These are phyloP conservation scores for Flaveria linearis DNA, from an alignment of 129 eudicot genomes.

Conservation along the genomic window DNA sequence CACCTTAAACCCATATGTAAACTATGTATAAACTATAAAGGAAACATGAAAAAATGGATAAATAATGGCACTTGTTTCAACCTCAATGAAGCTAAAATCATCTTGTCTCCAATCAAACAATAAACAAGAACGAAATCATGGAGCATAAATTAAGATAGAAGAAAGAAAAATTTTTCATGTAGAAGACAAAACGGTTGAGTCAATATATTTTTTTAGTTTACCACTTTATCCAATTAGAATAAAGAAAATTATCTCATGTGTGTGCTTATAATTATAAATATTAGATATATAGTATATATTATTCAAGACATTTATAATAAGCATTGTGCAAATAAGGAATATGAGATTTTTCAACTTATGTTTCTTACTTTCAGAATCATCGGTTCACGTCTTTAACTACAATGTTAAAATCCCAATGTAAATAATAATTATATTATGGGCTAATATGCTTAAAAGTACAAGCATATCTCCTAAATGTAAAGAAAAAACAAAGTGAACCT, in stretches of 20 bases:
- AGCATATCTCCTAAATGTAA: too few species aligned
- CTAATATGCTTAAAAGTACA: too few species aligned
- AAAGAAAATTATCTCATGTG: not conserved
- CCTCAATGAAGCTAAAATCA: conserved; percentile 3
- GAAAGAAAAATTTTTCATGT: conserved; percentile 5
- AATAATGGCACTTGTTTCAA: conserved; percentile 15
- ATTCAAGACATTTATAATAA: too few species aligned
- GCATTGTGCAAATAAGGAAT: not conserved
- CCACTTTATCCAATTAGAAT: not conserved
- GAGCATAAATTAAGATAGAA: too few species aligned
- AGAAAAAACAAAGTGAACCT: too few species aligned
- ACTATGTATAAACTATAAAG: too few species aligned
- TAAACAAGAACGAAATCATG: conserved; percentile 19
- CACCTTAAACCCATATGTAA: not conserved
- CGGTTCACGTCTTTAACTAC: too few species aligned
- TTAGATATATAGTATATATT: not conserved
- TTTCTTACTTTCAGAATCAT: too few species aligned
- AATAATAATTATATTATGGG: too few species aligned
- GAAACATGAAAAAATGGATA: not conserved
- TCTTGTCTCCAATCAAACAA: conserved; percentile 19
- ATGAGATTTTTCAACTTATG: not conserved
- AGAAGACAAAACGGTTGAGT: not conserved
- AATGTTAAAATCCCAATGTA: too few species aligned
- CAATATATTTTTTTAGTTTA: not conserved
- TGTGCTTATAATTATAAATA: not conserved